phyloP scores from a whole-genome alignment of 2,329 filamentous ascomycete species.

The Aspergillus ustus region DNA sequence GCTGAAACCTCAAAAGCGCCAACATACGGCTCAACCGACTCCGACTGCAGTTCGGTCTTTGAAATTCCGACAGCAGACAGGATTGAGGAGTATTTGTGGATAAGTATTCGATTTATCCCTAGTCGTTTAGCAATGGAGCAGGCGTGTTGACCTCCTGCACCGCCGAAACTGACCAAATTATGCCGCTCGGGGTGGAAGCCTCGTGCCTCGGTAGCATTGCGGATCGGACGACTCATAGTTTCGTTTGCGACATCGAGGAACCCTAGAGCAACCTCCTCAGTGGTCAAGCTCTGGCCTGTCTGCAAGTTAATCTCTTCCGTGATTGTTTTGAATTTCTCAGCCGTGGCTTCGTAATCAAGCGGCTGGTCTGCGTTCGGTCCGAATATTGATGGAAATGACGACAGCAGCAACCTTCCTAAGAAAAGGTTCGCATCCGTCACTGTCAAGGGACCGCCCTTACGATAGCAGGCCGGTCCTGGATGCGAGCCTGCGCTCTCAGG shows the following conservation, averaged over 20 bases:
- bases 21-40: constrained; percentile 87
- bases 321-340: constrained; percentile 74
- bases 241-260: constrained; percentile 50
- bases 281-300: constrained; percentile 59
- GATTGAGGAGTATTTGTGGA: constrained; percentile 89
- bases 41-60: constrained; percentile 44
- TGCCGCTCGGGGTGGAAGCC: constrained; percentile 90
- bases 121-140: constrained; percentile 86
- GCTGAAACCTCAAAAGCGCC: constrained; percentile 71
- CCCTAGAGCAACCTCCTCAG: constrained; percentile 46
- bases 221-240: constrained; percentile 69
- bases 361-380: constrained; percentile 86
- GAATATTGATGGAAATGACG: constrained; percentile 97
- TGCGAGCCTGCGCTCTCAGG: constrained; percentile 91
- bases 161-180: constrained; percentile 88
- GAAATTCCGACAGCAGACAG: constrained; percentile 84
- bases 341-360: constrained; percentile 75
- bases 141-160: constrained; percentile 89
- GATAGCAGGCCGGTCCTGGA: constrained; percentile 88
- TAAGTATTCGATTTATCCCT: constrained; percentile 80
- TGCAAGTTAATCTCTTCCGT: constrained; percentile 64
- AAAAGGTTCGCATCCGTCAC: constrained; percentile 93
- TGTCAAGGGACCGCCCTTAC: constrained; percentile 86
- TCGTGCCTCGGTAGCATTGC: constrained; percentile 88
- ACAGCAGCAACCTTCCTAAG: constrained; percentile 80